phyloP scores from a whole-genome alignment of 2,329 filamentous ascomycete genomes.

The Scolecobasidium constrictum region DNA sequence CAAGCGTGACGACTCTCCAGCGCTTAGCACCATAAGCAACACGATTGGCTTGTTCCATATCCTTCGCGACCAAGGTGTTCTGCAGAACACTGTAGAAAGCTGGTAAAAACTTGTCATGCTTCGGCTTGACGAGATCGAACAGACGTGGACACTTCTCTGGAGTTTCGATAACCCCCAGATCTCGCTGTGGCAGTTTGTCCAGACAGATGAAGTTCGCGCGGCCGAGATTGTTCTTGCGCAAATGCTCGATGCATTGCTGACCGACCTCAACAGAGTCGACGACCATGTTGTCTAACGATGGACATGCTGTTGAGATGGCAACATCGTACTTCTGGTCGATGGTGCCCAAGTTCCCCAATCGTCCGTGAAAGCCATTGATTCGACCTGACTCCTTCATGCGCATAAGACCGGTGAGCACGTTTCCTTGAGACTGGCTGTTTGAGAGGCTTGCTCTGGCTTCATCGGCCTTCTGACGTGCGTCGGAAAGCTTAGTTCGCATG shows the following conservation, averaged over 20 bases:
- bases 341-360: constrained; percentile 83
- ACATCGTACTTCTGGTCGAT: constrained; percentile 94
- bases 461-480: constrained; percentile 85
- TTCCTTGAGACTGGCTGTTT: constrained; percentile 83
- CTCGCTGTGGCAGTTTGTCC: constrained; percentile 70
- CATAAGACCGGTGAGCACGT: constrained; percentile 85
- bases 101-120: constrained; percentile 74
- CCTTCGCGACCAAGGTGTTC: constrained; percentile 85
- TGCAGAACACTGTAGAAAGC: constrained; percentile 95
- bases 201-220: constrained; percentile 95
- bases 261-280: constrained; percentile 93
- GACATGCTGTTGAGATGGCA: constrained; percentile 94
- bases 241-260: constrained; percentile 95
- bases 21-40: constrained; percentile 89
- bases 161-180: constrained; percentile 71
- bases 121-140: constrained; percentile 85
- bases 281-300: constrained; percentile 86
- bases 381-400: constrained; percentile 90
- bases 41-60: constrained; percentile 90
- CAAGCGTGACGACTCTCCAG: constrained; percentile 93
- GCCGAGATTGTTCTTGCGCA: constrained; percentile 93
- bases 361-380: constrained; percentile 93
- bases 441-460: constrained; percentile 86
- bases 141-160: constrained; percentile 86
- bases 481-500: constrained; percentile 74